phyloP scores from a whole-genome alignment of 2,329 filamentous ascomycete genomes.

The Fusarium fujikuroi region DNA sequence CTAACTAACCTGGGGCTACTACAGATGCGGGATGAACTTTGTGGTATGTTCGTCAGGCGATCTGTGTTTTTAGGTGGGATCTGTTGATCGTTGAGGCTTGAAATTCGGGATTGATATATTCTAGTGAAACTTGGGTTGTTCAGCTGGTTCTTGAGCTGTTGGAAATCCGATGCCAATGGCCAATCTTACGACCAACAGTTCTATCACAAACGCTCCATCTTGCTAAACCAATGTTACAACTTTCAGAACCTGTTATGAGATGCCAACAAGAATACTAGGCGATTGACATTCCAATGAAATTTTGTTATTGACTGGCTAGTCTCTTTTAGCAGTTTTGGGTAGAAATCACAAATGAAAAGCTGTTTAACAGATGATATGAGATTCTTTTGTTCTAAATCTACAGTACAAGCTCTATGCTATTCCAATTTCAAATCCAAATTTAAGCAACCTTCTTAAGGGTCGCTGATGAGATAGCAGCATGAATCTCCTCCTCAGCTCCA shows the following conservation, averaged over 20 bases:
- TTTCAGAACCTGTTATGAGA: fast-evolving
- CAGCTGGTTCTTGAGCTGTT: too few relatives aligned
- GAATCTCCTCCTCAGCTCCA: constrained; percentile 16
- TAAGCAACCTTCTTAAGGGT: constrained; percentile 13
- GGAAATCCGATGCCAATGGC: fast-evolving
- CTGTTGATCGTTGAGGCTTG: neutral
- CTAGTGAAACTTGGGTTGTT: fast-evolving
- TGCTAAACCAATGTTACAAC: fast-evolving
- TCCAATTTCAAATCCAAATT: neutral
- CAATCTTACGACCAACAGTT: fast-evolving
- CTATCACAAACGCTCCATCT: fast-evolving
- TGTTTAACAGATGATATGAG: neutral
- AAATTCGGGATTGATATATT: fast-evolving
- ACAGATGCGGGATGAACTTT: neutral
- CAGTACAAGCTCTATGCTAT: neutral
- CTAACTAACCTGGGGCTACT: neutral
- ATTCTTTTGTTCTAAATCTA: neutral
- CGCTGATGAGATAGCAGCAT: constrained; percentile 12
- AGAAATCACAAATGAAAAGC: too few relatives aligned
- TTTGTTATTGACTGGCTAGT: neutral
- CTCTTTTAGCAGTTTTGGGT: neutral
- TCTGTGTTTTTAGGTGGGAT: neutral
- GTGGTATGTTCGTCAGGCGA: neutral
- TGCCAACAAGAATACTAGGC: fast-evolving
- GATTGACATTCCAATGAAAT: fast-evolving